Evolutionary conservation across 805 yeast genomes (phyloP).

Genomic region (Metschnikowia similis): DNA sequence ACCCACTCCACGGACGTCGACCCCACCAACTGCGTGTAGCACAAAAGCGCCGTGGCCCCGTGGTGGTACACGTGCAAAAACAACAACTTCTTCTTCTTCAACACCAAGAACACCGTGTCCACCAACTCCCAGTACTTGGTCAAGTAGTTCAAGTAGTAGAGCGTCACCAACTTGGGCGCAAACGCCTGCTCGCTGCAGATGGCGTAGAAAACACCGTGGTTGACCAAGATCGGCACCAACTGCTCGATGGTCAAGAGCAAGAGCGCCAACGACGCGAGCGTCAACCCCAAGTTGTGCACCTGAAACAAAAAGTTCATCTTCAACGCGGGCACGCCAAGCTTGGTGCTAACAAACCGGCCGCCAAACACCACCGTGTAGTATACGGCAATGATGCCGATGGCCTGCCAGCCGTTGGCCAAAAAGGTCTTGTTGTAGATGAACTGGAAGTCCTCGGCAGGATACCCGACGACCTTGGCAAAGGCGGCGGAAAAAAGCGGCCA

Average conservation of each 20-base stretch:
- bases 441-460: conserved; percentile 61
- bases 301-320: conserved; percentile 76
- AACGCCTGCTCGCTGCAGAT: conserved; percentile 76
- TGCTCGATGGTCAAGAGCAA: conserved; percentile 78
- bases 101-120: conserved; percentile 87
- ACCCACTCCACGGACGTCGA: conserved; percentile 93
- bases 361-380: conserved; percentile 50
- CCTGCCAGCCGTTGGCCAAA: conserved; percentile 59
- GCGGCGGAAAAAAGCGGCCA: conserved; percentile 64
- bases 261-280: conserved; percentile 61
- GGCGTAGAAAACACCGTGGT: conserved; percentile 77
- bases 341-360: conserved; percentile 63
- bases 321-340: conserved; percentile 54
- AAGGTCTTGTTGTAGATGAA: conserved; percentile 65
- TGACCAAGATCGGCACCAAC: conserved; percentile 67
- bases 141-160: conserved; percentile 88
- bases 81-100: conserved; percentile 86
- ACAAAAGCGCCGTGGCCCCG: conserved; percentile 94
- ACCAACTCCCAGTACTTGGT: conserved; percentile 85
- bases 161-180: conserved; percentile 75
- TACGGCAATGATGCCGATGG: conserved; percentile 37
- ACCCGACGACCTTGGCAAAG: conserved; percentile 44
- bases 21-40: conserved; percentile 91
- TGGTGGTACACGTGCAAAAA: conserved; percentile 96
- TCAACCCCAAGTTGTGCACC: conserved; percentile 75